Percentiles rank a stretch among this genome's conserved stretches.
These are phyloP conservation scores for Rosa hybrid DNA, from an alignment of 331 rosid genomes.

Conservation along the genomic window DNA sequence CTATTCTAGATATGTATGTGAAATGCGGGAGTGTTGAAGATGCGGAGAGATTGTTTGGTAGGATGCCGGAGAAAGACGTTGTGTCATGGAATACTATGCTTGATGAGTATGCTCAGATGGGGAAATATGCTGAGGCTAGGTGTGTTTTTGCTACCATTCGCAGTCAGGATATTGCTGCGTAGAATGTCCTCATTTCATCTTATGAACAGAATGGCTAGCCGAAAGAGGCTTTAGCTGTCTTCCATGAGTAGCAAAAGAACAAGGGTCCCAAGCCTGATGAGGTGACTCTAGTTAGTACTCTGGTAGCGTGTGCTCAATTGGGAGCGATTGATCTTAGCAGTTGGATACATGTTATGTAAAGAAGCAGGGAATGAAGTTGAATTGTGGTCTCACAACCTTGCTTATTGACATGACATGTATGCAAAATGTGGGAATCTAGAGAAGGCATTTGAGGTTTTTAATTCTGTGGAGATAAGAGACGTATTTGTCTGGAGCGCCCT, in stretches of 20 bases:
- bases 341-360: constrained; percentile 53
- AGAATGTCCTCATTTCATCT: constrained; percentile 62
- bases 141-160: constrained; percentile 44
- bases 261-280: constrained; percentile 52
- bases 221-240: constrained; percentile 61
- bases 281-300: constrained; percentile 53
- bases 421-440: constrained; percentile 63
- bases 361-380: constrained; percentile 48
- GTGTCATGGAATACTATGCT: constrained; percentile 70
- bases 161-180: constrained; percentile 52
- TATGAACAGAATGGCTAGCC: constrained; percentile 59
- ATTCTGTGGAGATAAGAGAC: constrained; percentile 44
- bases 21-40: constrained; percentile 57
- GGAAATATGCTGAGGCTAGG: constrained; percentile 47
- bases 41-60: constrained; percentile 45
- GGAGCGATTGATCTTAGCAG: constrained; percentile 63
- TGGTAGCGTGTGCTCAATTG: constrained; percentile 63
- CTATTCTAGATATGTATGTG: constrained; percentile 61
- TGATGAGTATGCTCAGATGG: constrained; percentile 59
- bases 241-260: constrained; percentile 47
- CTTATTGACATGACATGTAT: constrained; percentile 69
- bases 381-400: constrained; percentile 48
- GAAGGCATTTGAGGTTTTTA: constrained; percentile 51
- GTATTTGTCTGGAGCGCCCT: constrained; percentile 66
- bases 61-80: constrained; percentile 59